Conservation (phyloP, 805 yeast species). For the Ogataea zsoltii region DNA sequence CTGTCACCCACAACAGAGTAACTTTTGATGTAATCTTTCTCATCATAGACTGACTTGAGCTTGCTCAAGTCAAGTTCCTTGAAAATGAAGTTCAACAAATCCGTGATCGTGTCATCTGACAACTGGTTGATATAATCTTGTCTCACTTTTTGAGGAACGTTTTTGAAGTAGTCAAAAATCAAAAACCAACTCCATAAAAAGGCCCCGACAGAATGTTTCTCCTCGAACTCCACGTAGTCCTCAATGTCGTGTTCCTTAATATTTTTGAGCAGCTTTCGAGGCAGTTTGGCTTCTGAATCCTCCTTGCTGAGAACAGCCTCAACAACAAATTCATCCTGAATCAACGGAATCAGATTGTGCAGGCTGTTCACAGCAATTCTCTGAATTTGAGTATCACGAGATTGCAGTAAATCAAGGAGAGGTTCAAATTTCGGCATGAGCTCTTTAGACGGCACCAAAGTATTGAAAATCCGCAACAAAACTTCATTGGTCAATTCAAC, state of each 20-base stretch:
- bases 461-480: conserved; percentile 22
- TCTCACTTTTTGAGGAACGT: conserved; percentile 65
- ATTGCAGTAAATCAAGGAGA: conserved; percentile 36
- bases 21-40: conserved; percentile 30
- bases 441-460: conserved; percentile 31
- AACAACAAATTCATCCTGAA: conserved; percentile 61
- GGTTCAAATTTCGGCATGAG: conserved; percentile 36
- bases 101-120: conserved; percentile 47
- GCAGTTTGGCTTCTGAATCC: conserved; percentile 41
- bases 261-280: conserved; percentile 39
- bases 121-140: conserved; percentile 60
- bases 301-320: conserved; percentile 57
- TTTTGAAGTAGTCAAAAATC: conserved; percentile 59
- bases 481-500: conserved; percentile 38
- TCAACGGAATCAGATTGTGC: conserved; percentile 39
- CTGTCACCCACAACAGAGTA: conserved; percentile 18
- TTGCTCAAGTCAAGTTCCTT: conserved; percentile 47
- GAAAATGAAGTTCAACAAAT: conserved; percentile 55
- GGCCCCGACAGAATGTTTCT: conserved; percentile 36
- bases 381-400: conserved; percentile 39
- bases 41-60: conserved; percentile 21
- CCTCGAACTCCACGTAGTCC: conserved; percentile 42
- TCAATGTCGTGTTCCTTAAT: conserved; percentile 31
- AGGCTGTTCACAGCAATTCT: conserved; percentile 45
- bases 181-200: conserved; percentile 73